phyloP scores from a whole-genome alignment of 176 grass and related monocot species.

The Melocanna baccifera region DNA sequence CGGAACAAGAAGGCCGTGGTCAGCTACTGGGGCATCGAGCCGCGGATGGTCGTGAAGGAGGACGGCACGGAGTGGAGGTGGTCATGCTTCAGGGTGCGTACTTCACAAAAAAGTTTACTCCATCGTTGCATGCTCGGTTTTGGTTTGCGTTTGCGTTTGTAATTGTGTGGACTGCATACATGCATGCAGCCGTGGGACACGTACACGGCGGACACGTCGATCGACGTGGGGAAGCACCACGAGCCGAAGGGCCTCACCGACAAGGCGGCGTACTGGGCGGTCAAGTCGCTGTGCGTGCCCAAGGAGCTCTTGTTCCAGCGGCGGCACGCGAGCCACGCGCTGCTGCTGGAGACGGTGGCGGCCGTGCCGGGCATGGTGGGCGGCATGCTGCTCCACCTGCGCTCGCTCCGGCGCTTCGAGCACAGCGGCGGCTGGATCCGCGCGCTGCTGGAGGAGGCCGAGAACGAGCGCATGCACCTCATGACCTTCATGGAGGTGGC shows the following conservation, averaged over 20 bases:
- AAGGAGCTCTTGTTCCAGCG: conserved; percentile 94
- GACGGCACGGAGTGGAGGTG: conserved; percentile 67
- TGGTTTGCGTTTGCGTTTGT: background rate
- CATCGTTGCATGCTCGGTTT: background rate
- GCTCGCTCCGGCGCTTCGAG: conserved; percentile 93
- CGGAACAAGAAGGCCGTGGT: conserved; percentile 25
- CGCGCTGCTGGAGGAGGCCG: conserved; percentile 81
- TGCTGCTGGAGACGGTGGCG: conserved; percentile 88
- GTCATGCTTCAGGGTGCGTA: conserved; percentile 48
- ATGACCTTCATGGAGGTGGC: conserved; percentile 95
- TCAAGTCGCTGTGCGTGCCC: conserved; percentile 54
- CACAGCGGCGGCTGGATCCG: conserved; percentile 91
- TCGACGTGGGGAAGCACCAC: conserved; percentile 93
- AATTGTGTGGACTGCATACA: background rate
- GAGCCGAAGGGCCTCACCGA: conserved; percentile 49
- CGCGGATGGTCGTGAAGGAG: conserved; percentile 40
- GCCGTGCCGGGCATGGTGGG: conserved; percentile 91
- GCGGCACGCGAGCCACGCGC: conserved; percentile 65
- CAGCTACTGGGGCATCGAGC: conserved; percentile 62
- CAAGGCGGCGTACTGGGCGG: conserved; percentile 73
- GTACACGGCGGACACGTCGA: conserved; percentile 67
- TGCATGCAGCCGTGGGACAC: conserved; percentile 73
- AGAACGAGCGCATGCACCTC: conserved; percentile 99
- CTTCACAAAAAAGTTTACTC: background rate
- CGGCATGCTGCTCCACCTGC: conserved; percentile 91